These are phyloP conservation scores for Stephania japonica DNA, from an alignment of 164 flowering plant species.

Conservation along the genomic window DNA sequence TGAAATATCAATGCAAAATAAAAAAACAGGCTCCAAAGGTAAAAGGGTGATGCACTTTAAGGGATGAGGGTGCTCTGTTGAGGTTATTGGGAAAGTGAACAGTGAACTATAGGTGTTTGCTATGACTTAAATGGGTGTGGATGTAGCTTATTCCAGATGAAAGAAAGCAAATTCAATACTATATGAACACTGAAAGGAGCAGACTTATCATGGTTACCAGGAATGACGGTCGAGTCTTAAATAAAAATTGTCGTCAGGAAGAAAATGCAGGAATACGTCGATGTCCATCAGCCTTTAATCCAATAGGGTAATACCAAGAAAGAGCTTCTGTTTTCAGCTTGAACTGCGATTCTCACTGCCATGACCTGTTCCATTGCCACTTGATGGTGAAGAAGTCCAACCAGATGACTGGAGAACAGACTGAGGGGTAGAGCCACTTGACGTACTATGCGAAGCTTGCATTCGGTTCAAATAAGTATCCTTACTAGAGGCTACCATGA, in stretches of 20 bases:
- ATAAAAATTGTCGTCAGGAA: background rate
- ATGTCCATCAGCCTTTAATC: background rate
- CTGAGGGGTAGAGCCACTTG: slow-evolving; percentile 40
- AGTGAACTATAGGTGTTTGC: slow-evolving; percentile 27
- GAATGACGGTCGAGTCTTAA: background rate
- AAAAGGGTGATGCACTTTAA: slow-evolving; percentile 16
- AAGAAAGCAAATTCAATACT: slow-evolving; percentile 15
- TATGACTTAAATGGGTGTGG: slow-evolving; percentile 25
- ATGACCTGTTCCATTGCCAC: slow-evolving; percentile 25
- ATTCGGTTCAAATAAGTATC: slow-evolving; percentile 42
- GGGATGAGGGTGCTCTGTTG: slow-evolving; percentile 11
- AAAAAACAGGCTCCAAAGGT: slow-evolving; percentile 23
- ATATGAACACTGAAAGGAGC: slow-evolving; percentile 33
- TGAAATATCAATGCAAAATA: slow-evolving; percentile 20
- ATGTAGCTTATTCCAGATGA: slow-evolving; percentile 45
- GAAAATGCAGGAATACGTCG: slow-evolving; percentile 2
- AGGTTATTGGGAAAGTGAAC: slow-evolving; percentile 30
- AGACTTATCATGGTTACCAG: slow-evolving; percentile 3
- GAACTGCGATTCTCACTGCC: slow-evolving; percentile 30
- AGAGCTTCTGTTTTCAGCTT: slow-evolving; percentile 23
- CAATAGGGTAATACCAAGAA: slow-evolving; percentile 1
- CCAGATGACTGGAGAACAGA: slow-evolving; percentile 33
- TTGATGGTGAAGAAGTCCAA: slow-evolving; percentile 38
- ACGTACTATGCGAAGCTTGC: slow-evolving; percentile 46
- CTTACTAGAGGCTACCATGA: slow-evolving; percentile 41